Evolutionary conservation across 306 rosid genomes (phyloP).

Genomic region (Trifolium repens): DNA sequence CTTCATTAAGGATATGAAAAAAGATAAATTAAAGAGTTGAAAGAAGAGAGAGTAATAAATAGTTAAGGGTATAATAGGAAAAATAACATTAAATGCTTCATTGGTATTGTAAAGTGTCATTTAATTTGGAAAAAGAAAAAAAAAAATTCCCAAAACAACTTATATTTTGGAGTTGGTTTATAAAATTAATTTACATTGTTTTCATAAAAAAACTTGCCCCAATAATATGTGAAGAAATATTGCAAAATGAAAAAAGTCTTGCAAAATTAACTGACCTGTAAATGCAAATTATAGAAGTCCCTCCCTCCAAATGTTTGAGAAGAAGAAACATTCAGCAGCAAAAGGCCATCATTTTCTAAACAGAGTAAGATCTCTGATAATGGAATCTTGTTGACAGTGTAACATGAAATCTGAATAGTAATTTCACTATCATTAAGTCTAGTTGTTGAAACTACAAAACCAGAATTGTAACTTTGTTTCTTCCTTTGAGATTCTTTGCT

Average conservation of each 20-base stretch:
- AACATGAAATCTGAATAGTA: constrained; percentile 58
- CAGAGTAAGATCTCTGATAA: constrained; percentile 53
- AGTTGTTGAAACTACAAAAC: constrained; percentile 53
- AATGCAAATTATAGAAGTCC: constrained; percentile 51
- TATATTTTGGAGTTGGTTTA: no score
- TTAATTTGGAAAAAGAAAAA: no score
- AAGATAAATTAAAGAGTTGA: no score
- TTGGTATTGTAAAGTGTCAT: no score
- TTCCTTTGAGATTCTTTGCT: constrained; percentile 32
- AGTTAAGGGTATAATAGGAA: no score
- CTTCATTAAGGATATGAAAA: no score
- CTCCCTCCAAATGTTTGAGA: constrained; percentile 61
- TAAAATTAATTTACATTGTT: no score
- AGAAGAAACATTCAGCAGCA: constrained; percentile 63
- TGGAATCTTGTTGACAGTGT: constrained; percentile 29
- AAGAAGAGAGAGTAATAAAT: no score
- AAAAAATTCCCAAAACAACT: no score
- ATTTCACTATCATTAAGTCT: constrained; percentile 57
- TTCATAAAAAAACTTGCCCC: no score
- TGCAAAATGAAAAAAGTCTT: not conserved
- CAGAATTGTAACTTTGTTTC: constrained; percentile 17
- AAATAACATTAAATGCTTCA: no score
- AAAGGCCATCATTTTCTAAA: constrained; percentile 60
- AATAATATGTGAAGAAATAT: no score
- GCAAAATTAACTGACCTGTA: constrained; percentile 1